A percentile compares a stretch with the other conserved stretches of the same genome.
phyloP scores from a whole-genome alignment of 768 basidiomycete species.

The Pisolithus sp. region DNA sequence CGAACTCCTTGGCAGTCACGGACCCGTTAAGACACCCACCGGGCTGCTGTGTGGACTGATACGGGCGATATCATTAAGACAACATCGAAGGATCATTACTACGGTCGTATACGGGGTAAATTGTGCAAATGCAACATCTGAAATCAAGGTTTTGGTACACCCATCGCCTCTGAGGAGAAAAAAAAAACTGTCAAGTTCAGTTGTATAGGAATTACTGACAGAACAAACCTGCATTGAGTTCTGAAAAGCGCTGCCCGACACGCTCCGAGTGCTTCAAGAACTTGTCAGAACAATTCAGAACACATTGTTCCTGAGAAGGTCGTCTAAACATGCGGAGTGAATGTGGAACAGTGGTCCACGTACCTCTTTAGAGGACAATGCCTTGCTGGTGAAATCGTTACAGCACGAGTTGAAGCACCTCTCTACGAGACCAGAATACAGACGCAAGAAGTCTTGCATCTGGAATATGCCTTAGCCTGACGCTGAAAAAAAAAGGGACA shows the following conservation, averaged over 20 bases:
- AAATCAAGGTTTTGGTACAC: constrained; percentile 23
- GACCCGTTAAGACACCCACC: neutral
- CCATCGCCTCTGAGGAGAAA: constrained; percentile 25
- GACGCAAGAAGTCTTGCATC: constrained; percentile 98
- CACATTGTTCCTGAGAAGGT: constrained; percentile 69
- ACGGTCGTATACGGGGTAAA: neutral
- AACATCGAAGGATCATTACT: constrained; percentile 5
- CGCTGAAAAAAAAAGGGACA: neutral
- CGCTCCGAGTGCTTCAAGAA: constrained; percentile 96
- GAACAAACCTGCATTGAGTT: constrained; percentile 80
- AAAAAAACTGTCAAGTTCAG: neutral
- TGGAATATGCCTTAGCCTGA: constrained; percentile 25
- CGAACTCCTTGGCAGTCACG: neutral
- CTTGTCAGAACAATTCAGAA: constrained; percentile 93
- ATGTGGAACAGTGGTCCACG: neutral
- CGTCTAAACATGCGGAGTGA: too few species aligned
- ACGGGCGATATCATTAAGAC: constrained; percentile 6
- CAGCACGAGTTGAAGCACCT: constrained; percentile 93
- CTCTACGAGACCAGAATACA: constrained; percentile 93
- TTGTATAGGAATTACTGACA: constrained; percentile 37
- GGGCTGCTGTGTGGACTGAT: neutral
- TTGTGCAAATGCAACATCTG: neutral
- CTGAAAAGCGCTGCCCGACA: constrained; percentile 87
- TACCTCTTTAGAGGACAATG: constrained; percentile 90
- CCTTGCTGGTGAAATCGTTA: constrained; percentile 96